These are phyloP conservation scores for Poteriospumella lacustris DNA, from an alignment of 108 stramenopile species.

Conservation along the genomic window DNA sequence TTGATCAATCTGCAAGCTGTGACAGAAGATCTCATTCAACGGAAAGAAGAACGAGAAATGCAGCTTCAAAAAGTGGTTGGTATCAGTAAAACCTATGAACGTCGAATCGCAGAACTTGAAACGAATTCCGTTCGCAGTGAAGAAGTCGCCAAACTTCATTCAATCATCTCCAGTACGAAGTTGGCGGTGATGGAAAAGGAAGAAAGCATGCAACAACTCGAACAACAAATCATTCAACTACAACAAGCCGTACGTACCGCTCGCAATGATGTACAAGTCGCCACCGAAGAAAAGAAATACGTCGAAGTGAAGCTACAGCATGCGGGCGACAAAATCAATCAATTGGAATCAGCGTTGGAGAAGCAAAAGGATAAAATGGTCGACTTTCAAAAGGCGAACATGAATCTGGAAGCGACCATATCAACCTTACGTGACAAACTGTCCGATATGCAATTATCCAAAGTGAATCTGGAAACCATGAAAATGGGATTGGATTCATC, in stretches of 20 bases:
- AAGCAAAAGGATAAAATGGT: no score
- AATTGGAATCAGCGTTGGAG: neutral
- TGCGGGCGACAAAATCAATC: neutral
- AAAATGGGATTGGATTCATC: no score
- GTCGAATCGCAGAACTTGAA: neutral
- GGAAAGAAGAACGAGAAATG: neutral
- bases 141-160: neutral
- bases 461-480: no score
- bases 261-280: neutral
- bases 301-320: neutral
- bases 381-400: no score
- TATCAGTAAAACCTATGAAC: neutral
- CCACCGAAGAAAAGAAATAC: neutral
- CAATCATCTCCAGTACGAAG: neutral
- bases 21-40: neutral
- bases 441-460: no score
- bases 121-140: neutral
- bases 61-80: neutral
- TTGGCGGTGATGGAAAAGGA: neutral
- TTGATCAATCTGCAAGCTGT: neutral
- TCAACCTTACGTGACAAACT: no score
- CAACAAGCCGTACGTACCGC: neutral
- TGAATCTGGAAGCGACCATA: no score
- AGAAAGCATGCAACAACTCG: neutral
- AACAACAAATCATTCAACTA: neutral